Evolutionary conservation across 371 early-diverging fungal species (phyloP).

Genomic region (Blakeslea trispora): DNA sequence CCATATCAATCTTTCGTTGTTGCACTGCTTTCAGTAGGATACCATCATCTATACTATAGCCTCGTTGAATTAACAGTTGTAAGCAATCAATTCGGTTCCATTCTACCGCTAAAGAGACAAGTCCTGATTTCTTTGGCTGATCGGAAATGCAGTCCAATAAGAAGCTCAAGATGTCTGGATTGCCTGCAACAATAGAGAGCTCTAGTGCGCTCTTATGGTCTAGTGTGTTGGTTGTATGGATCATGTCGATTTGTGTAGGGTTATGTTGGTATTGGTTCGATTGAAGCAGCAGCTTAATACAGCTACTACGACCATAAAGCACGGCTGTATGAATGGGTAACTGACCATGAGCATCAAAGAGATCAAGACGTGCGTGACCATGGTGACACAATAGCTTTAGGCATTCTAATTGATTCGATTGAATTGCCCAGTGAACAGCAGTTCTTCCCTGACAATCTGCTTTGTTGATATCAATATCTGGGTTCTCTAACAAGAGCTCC

Average conservation of each 20-base stretch:
- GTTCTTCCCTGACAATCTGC: constrained; percentile 30
- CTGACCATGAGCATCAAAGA: constrained; percentile 23
- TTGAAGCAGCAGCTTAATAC: constrained; percentile 21
- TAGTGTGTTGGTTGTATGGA: constrained; percentile 10
- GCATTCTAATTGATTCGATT: constrained; percentile 29
- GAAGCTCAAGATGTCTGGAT: constrained; percentile 20
- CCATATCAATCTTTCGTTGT: constrained; percentile 49
- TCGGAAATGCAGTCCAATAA: constrained; percentile 13
- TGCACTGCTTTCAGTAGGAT: constrained; percentile 40
- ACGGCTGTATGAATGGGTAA: constrained; percentile 37
- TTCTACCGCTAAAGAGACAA: constrained; percentile 24
- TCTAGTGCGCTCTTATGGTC: constrained; percentile 23
- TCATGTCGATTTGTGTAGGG: constrained; percentile 10
- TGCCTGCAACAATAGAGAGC: constrained; percentile 34
- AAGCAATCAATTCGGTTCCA: constrained; percentile 45
- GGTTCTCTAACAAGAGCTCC: constrained; percentile 27
- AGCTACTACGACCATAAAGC: constrained; percentile 25
- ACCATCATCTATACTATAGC: constrained; percentile 18
- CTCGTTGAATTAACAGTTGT: constrained; percentile 24
- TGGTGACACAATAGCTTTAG: constrained; percentile 23
- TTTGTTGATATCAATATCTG: constrained; percentile 31
- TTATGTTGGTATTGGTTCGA: constrained; percentile 10
- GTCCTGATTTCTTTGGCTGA: neutral
- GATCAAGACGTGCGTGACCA: constrained; percentile 31
- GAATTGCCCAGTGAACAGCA: constrained; percentile 37